phyloP scores from a whole-genome alignment of 345 rosid species.

The Zanthoxylum bungeanum region DNA sequence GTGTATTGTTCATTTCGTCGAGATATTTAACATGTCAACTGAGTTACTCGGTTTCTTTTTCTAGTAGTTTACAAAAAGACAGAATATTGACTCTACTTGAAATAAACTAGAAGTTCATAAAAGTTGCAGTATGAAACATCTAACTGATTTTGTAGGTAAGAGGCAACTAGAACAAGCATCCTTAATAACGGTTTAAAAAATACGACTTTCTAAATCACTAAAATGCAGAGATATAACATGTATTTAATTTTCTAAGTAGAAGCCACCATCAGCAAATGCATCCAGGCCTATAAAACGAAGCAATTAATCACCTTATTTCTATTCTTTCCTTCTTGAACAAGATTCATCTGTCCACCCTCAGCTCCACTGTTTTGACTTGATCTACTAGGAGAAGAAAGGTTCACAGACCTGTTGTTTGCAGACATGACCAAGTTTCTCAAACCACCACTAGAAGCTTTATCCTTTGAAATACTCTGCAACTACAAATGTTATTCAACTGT shows the following conservation, averaged over 20 bases:
- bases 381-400: neutral
- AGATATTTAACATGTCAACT: neutral
- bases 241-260: neutral
- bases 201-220: neutral
- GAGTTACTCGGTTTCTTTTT: neutral
- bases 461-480: constrained; percentile 17
- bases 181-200: neutral
- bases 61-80: neutral
- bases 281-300: neutral
- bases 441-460: neutral
- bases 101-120: neutral
- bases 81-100: neutral
- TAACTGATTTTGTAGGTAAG: too few relatives aligned
- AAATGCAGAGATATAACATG: neutral
- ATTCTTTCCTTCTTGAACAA: neutral
- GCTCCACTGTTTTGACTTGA: neutral
- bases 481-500: neutral
- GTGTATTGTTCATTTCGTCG: neutral
- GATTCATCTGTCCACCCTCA: neutral
- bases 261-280: neutral
- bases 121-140: neutral
- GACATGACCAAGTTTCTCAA: neutral
- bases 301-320: constrained; percentile 13
- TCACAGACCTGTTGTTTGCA: constrained; percentile 13
- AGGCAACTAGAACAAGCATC: neutral